These are phyloP conservation scores for Elongisporangium anandrum DNA, from an alignment of 352 stramenopile species.

Conservation along the genomic window DNA sequence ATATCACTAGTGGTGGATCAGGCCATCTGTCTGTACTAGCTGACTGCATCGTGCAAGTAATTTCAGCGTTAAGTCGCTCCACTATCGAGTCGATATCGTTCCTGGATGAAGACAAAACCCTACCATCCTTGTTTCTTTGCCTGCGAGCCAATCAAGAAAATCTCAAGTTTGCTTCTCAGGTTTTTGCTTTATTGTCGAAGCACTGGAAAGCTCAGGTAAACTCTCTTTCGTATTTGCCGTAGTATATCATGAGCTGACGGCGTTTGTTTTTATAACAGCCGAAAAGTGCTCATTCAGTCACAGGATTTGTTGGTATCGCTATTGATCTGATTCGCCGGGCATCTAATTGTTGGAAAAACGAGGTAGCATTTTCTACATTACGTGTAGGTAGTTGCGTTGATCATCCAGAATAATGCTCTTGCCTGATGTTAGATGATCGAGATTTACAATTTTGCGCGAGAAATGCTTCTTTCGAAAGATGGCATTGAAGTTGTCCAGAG, in stretches of 20 bases:
- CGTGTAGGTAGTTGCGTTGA: background rate
- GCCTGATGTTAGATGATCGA: constrained; percentile 37
- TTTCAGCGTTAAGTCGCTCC: constrained; percentile 34
- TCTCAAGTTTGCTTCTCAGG: constrained; percentile 39
- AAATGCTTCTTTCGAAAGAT: constrained; percentile 44
- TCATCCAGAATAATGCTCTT: background rate
- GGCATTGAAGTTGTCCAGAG: constrained; percentile 39
- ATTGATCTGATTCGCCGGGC: constrained; percentile 34
- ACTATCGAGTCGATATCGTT: constrained; percentile 40
- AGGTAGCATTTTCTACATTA: constrained; percentile 9
- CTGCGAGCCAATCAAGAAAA: constrained; percentile 43
- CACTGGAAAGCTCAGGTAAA: constrained; percentile 37
- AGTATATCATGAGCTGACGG: background rate
- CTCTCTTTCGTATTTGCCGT: background rate
- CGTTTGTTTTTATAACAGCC: constrained; percentile 1
- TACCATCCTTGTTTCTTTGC: constrained; percentile 65
- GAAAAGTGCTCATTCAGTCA: constrained; percentile 35
- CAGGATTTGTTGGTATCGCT: constrained; percentile 59
- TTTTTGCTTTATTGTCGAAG: constrained; percentile 53
- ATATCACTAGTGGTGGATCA: constrained; percentile 28
- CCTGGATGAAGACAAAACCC: constrained; percentile 38
- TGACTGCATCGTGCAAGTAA: constrained; percentile 34
- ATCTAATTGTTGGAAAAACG: constrained; percentile 10
- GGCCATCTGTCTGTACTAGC: constrained; percentile 26
- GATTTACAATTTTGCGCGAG: constrained; percentile 56